Evolutionary conservation across 176 grass and related monocot genomes (phyloP), one percentile per base, ranked within the genome.

Genomic region (Oryza glaberrima): DNA sequence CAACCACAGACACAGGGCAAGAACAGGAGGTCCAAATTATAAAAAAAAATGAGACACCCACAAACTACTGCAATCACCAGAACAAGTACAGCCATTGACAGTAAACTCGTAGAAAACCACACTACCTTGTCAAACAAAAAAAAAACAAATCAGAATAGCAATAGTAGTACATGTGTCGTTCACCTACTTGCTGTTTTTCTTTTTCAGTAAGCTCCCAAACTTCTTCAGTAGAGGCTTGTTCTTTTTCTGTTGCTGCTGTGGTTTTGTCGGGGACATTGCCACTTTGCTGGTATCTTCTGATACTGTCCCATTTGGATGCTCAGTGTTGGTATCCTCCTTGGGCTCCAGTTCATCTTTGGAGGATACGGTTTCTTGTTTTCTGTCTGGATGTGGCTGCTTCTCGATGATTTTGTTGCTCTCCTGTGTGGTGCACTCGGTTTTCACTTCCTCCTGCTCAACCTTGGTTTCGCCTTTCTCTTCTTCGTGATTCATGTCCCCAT

Each of bases 111-210:
- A 85, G 78, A 86, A 86, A 73, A 74, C 87, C 81, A 88, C 87
- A 87, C 85, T 79, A 90, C 81, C 67, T 40, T 44, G 87, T 92
- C 87, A 93, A 90, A 84, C 56, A 48, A 84, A 85, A 68, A 83
- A 22, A 67, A 78, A 78, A 86, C 61, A 77, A 51, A 89, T 70
- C 84, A 88, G 81, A 83, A 47, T 85, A 89, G 66, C 45, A 85
- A 72, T 81, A 84, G 35, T 86, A 83, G 84, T 84, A 88, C 58
- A 32, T 25, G 38, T 56, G 35, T 81, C 60, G 61, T 84, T 38
- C 83, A 63, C 56, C 85, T 97, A 88, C 90, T 97, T 97, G 76
- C 82, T 94, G 70, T 79, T 97, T 86, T 92, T 98, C 97, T 95
- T 99, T 85, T 94, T 96, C 86, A 99, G 83, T 49, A 99, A 76